Base-by-base conservation (phyloP, 2,329 filamentous ascomycete species). In the Aureobasidium namibiae region DNA sequence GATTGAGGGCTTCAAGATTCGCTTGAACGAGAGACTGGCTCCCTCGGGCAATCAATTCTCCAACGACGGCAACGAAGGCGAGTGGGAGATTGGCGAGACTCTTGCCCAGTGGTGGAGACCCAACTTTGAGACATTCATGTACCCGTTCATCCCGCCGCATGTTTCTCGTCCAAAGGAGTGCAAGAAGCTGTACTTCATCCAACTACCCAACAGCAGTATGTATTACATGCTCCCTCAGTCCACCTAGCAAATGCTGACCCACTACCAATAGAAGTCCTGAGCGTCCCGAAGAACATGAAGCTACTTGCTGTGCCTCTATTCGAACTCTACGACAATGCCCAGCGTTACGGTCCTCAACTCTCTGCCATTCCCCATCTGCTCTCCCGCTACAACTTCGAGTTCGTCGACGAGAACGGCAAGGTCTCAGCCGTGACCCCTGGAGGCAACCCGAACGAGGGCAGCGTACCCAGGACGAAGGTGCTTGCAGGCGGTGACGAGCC, bases 41-140 rank as follows among this genome's bases (percentile, higher is more conserved):
- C 94, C 94, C 1, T 67, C 67, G 3, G 90, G 90, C 57, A 86
- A 87, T 50, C 85, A 87, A 63, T 86, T 88, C 67, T 89, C 90
- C 62, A 92, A 92, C 72, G 89, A 89, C 64, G 57, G 63, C 39
- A 62, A 63, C 10, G 63, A 67, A 58, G 57, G 62, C 44, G 90
- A 96, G 70, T 99, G 94, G 94, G 83, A 95, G 72, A 85, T 99
- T 66, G 90, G 89, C 67, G 94, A 97, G 72, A 96, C 92, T 50
- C 81, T 99, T 60, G 92, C 94, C 57, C 92, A 96, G 76, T 99
- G 94, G 94, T 99, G 92, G 91, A 82, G 94, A 60, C 94, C 94
- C 57, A 99, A 97, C 78, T 96, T 97, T 72, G 94, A 99, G 80
- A 97, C 94, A 2, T 97, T 97, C 80, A 96, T 99, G 91, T 99